Base-by-base conservation (phyloP, 192 early-diverging fungal genomes). In the Endogone sp. region DNA sequence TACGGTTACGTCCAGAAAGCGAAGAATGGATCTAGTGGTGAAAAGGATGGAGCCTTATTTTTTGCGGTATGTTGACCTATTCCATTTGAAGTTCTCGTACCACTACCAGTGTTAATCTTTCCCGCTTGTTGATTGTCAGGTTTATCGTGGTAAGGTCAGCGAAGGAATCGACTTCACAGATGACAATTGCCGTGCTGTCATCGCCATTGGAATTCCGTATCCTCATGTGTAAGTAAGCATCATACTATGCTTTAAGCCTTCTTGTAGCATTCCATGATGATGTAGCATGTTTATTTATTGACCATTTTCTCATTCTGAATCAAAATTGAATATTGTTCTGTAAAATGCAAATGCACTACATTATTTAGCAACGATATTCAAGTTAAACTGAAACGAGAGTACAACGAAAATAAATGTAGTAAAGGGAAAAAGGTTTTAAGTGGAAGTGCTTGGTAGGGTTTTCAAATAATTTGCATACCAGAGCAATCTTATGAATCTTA, bases 91-190 rank as follows among this genome's bases (percentile, higher is more conserved):
- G n/a, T n/a, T n/a, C n/a, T n/a, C n/a, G n/a, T n/a, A n/a, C n/a
- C n/a, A n/a, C n/a, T n/a, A n/a, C n/a, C n/a, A n/a, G n/a, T n/a
- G n/a, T n/a, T n/a, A n/a, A n/a, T n/a, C n/a, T 24, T 24, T 37
- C 29, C 3, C 10, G 44, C 56, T 11, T 2, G 25, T 56, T 22
- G n/a, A 10, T 63, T 13, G 8, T 57, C n/a, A 77, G 75, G 76
- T 92, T 3, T 92, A 85, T 63, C 80, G 88, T 21, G 91, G 91
- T 2, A 92, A 92, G 67, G 85, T 88, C 9, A 82, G 80, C 29
- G 91, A 92, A 74, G 90, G 91, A 3, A 84, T 92, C 61, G 91
- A 92, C 67, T 92, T 92, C 72, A 85, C 79, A 20, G 87, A 92
- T 71, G 67, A 78, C 54, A 78, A 86, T 54, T 85, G 84, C 28